Conservation (phyloP, 2,329 filamentous ascomycete species). For the Trichoderma simmonsii region DNA sequence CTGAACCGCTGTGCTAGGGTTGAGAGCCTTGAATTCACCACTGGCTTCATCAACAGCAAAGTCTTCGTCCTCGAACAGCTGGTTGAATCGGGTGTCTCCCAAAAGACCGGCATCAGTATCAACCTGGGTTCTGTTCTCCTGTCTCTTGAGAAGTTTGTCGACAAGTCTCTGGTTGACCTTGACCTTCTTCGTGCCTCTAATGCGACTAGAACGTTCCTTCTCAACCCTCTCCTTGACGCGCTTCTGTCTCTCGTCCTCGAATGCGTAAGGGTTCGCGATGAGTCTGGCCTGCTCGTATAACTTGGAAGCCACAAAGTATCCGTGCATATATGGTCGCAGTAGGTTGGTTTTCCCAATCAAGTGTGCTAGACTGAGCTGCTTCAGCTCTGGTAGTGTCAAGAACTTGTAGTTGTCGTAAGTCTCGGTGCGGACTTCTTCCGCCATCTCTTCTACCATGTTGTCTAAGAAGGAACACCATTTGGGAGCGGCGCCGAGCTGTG, state of each 20-base stretch:
- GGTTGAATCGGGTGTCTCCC: slow-evolving; percentile 80
- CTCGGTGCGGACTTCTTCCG: slow-evolving; percentile 72
- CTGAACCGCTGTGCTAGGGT: slow-evolving; percentile 70
- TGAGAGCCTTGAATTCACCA: slow-evolving; percentile 81
- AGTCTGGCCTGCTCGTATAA: slow-evolving; percentile 92
- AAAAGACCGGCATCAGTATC: slow-evolving; percentile 66
- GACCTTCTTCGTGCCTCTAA: slow-evolving; percentile 92
- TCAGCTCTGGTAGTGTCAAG: slow-evolving; percentile 82
- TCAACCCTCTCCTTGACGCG: slow-evolving; percentile 92
- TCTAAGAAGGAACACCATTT: slow-evolving; percentile 97
- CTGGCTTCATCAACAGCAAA: slow-evolving; percentile 89
- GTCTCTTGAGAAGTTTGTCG: slow-evolving; percentile 67
- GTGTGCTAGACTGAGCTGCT: slow-evolving; percentile 80
- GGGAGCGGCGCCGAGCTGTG: slow-evolving; percentile 87
- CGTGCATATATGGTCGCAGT: slow-evolving; percentile 96
- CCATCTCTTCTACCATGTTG: slow-evolving; percentile 98
- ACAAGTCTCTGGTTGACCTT: slow-evolving; percentile 88
- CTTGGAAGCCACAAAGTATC: slow-evolving; percentile 94
- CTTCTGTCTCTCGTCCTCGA: slow-evolving; percentile 88
- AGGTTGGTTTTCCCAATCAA: slow-evolving; percentile 87
- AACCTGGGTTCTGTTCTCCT: slow-evolving; percentile 56
- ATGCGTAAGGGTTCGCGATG: slow-evolving; percentile 90
- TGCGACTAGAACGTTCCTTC: slow-evolving; percentile 92
- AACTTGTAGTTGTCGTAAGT: slow-evolving; percentile 99
- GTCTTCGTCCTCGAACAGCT: slow-evolving; percentile 88